A percentile compares a stretch with the other conserved stretches of the same genome.
Conservation (phyloP, 805 yeast species). For the Teunomyces cretensis region DNA sequence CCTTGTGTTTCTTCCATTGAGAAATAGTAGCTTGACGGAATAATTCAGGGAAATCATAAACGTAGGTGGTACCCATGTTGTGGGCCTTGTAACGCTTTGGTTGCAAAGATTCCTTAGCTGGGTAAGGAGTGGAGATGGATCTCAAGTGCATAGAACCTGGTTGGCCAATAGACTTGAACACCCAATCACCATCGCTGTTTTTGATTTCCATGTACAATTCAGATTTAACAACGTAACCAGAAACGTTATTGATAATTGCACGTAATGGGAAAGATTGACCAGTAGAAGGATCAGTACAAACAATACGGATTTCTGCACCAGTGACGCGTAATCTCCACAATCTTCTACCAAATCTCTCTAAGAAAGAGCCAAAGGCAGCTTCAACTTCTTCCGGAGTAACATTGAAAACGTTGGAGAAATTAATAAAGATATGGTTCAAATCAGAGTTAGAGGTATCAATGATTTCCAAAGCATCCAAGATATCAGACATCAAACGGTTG, state of each 20-base stretch:
- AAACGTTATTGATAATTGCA: constrained; percentile 93
- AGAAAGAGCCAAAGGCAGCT: constrained; percentile 95
- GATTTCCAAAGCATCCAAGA: constrained; percentile 90
- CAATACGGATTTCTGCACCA: constrained; percentile 95
- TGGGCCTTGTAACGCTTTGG: constrained; percentile 99
- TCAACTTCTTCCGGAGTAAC: constrained; percentile 95
- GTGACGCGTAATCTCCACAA: constrained; percentile 96
- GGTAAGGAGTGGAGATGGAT: constrained; percentile 93
- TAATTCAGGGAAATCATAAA: constrained; percentile 97
- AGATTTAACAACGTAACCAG: constrained; percentile 95
- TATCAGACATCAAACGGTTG: constrained; percentile 92
- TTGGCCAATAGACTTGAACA: constrained; percentile 89
- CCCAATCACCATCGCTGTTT: constrained; percentile 93
- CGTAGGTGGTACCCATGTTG: constrained; percentile 96
- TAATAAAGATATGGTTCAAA: constrained; percentile 94
- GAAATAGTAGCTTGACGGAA: constrained; percentile 89
- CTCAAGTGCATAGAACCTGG: constrained; percentile 98
- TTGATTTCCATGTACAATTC: constrained; percentile 93
- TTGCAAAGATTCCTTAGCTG: constrained; percentile 96
- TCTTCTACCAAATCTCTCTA: constrained; percentile 96
- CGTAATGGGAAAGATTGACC: constrained; percentile 94
- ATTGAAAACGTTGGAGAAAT: constrained; percentile 93
- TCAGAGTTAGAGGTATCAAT: constrained; percentile 94
- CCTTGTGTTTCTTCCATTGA: constrained; percentile 73
- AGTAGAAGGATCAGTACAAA: constrained; percentile 84